Evolutionary conservation across 179 eudicot species (phyloP), one percentile per base, ranked within the genome.

Genomic region (Heliamphora pulchella): DNA sequence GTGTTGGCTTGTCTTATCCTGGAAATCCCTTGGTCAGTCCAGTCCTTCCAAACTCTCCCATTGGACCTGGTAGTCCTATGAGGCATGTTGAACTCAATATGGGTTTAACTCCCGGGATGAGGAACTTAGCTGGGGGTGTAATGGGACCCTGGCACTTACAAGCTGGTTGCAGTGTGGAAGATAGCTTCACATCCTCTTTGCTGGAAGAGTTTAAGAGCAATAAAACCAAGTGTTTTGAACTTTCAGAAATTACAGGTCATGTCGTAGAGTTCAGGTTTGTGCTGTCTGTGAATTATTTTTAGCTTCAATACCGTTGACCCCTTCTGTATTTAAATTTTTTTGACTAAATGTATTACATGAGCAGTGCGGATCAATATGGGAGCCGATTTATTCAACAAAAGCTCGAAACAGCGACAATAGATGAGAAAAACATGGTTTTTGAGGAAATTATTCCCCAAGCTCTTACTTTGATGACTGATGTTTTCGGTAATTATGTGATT

Each of bases 301-400:
- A 53, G 11, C 71, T 5, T 62, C 44, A 31, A 31, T 31, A 31
- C 31, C 31, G 31, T 31, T 31, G 31, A 31, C 31, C 31, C 31
- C 31, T 31, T 31, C 31, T 31, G 31, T 31, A 31, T 31, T 31
- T 31, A 31, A 31, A 31, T 78, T 17, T 11, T 66, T 17, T 67
- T 69, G 18, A 68, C 59, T 9, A 75, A 66, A 61, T 41, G 50
- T 0, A 47, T 31, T 31, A 31, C 67, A 8, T 77, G 67, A 74
- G 83, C 91, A 94, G 98, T 85, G 92, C 95, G 55, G 98, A 94
- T 81, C 98, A 94, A 80, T 94, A 90, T 81, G 98, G 98, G 58
- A 94, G 98, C 84, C 90, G 98, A 61, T 94, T 92, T 80, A 92
- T 94, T 79, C 98, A 94, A 77, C 97, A 93, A 86, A 91, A 93